These are phyloP conservation scores for Amauroascus niger DNA, from an alignment of 2,329 filamentous ascomycete species.

Conservation along the genomic window DNA sequence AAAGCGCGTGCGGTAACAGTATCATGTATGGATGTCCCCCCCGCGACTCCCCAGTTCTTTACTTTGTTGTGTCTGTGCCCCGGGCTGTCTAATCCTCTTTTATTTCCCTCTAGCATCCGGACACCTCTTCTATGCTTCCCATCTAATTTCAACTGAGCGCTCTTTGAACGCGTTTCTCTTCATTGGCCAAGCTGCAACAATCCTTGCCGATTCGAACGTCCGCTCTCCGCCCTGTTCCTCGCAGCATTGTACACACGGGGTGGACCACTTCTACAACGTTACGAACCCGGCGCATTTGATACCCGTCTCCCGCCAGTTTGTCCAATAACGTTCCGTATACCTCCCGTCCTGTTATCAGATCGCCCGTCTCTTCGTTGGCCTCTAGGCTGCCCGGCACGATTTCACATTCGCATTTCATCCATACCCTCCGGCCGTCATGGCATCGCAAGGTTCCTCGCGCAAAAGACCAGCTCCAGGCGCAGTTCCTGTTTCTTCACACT, in stretches of 20 bases:
- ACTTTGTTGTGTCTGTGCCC: not conserved
- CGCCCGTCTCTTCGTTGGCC: not conserved
- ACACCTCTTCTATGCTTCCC: too few relatives aligned
- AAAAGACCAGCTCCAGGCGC: slow-evolving; percentile 68
- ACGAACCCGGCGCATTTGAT: slow-evolving; percentile 6
- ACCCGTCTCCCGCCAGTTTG: not conserved
- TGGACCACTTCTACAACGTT: not conserved
- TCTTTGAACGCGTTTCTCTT: not conserved
- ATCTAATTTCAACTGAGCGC: too few relatives aligned
- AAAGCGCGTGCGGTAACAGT: not conserved
- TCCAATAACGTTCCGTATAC: not conserved
- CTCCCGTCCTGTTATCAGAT: not conserved
- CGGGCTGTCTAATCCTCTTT: not conserved
- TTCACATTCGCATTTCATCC: not conserved
- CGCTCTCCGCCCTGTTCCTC: not conserved
- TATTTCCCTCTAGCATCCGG: too few relatives aligned
- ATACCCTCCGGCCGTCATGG: slow-evolving; percentile 22
- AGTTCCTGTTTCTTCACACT: slow-evolving; percentile 51
- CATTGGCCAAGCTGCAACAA: not conserved
- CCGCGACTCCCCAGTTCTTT: not conserved
- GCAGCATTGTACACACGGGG: not conserved
- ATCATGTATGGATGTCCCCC: not conserved
- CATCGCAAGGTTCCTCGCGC: slow-evolving; percentile 41
- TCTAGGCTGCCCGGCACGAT: not conserved
- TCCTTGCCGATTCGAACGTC: not conserved